Evolutionary conservation across 2,329 filamentous ascomycete genomes (phyloP), one percentile per base, ranked within the genome.

Genomic region (Phaeosphaeria sp.): DNA sequence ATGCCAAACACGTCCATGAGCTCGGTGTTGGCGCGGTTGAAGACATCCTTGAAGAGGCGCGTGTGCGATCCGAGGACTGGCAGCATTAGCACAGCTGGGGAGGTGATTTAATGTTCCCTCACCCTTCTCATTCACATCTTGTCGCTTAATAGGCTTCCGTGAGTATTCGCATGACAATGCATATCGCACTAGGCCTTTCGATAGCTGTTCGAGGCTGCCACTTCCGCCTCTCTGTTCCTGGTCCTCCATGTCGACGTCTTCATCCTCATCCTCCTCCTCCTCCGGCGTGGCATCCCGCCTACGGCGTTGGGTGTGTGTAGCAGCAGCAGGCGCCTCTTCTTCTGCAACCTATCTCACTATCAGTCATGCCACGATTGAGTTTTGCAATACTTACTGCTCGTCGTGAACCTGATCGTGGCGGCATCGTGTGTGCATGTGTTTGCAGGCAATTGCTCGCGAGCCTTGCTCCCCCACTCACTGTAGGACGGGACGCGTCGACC

Each of bases 1-100:
- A 98, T 97, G n/a, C 95, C 95, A 78, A 97, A 98, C 1, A 89
- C 84, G 1, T 80, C 79, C 48, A 84, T 82, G 39, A 99, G 80
- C 64, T 90, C 85, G 33, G 81, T 78, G 75, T 99, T 94, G 43
- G 94, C 92, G 42, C 85, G 81, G 0, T 86, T 85, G 70, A 97
- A 97, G 3, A 97, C 87, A 13, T 79, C 76, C 72, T 88, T 93
- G 75, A 97, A 98, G 36, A 87, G 81, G 30, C 89, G 83, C 6
- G 87, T 85, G 46, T 88, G 84, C 18, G 84, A 80, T 0, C 90
- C 91, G 10, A 97, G 86, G 0, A 96, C 91, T 78, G 54, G 5
- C 30, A 2, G 11, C 36, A 17, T 66, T 18, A 69, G 66, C 21
- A 1, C 9, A 25, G 20, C 17, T 6, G 6, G 13, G 27, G 20